phyloP scores from a whole-genome alignment of 768 basidiomycete genomes.

The Lanmaoa rubissima region DNA sequence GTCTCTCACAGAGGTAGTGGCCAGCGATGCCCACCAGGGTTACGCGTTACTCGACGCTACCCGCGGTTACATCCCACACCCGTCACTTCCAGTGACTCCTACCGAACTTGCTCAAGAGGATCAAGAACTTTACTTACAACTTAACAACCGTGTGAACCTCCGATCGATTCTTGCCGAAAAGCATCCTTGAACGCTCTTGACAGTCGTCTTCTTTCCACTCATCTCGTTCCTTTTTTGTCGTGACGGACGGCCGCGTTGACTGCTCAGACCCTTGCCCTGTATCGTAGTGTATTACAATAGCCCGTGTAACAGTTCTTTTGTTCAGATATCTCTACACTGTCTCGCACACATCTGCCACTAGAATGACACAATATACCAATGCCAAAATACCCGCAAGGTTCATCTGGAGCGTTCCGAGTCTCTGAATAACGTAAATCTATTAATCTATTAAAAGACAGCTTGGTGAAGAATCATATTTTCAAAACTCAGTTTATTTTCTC shows the following conservation, averaged over 20 bases:
- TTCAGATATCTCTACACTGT: background rate
- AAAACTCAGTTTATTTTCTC: background rate
- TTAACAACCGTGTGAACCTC: slow-evolving; percentile 12
- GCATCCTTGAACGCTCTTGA: background rate
- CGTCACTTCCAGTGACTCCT: background rate
- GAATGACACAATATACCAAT: background rate
- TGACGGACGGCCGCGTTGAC: background rate
- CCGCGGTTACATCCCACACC: slow-evolving; percentile 25
- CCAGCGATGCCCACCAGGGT: slow-evolving; percentile 12
- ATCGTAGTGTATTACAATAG: background rate
- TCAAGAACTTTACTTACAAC: slow-evolving; percentile 2
- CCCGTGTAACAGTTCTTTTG: background rate
- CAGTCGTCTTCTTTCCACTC: background rate
- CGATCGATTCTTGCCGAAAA: slow-evolving; percentile 1
- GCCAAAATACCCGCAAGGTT: background rate
- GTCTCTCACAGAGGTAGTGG: slow-evolving; percentile 24
- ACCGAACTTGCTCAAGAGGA: slow-evolving; percentile 13
- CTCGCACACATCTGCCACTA: background rate
- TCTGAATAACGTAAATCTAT: background rate
- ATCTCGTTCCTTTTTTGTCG: background rate
- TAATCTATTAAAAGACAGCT: background rate
- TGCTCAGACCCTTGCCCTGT: background rate
- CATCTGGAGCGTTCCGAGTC: background rate
- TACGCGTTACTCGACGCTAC: slow-evolving; percentile 25
- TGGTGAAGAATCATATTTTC: no score